phyloP scores from a whole-genome alignment of 1,284 basidiomycete genomes.

The Moesziomyces sp. region DNA sequence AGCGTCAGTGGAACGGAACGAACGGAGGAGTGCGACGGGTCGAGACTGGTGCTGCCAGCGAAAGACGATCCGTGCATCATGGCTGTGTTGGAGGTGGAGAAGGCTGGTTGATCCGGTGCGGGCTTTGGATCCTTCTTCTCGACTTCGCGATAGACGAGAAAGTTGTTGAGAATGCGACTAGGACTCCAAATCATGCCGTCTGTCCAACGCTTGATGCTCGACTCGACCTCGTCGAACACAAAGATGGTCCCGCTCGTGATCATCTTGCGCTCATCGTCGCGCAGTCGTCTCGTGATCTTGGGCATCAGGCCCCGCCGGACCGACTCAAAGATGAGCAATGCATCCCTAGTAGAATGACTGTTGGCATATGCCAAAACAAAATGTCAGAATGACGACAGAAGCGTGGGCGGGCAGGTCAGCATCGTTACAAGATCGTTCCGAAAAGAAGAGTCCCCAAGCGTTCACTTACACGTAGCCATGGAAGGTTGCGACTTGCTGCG shows the following conservation, averaged over 20 bases:
- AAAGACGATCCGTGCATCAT: constrained; percentile 16
- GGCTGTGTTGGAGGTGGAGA: constrained; percentile 22
- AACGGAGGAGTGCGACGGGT: constrained; percentile 4
- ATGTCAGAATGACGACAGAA: background rate
- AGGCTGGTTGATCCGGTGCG: constrained; percentile 26
- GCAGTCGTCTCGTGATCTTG: constrained; percentile 89
- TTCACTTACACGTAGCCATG: constrained; percentile 27
- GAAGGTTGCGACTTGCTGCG: constrained; percentile 24
- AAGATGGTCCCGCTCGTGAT: constrained; percentile 94
- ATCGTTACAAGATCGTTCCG: too few relatives aligned
- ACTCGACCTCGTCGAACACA: constrained; percentile 96
- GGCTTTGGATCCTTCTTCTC: constrained; percentile 55
- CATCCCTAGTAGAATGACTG: constrained; percentile 94
- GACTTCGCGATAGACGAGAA: constrained; percentile 73
- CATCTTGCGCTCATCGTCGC: constrained; percentile 87
- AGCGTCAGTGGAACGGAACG: constrained; percentile 37
- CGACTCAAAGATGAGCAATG: constrained; percentile 93
- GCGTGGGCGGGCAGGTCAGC: background rate
- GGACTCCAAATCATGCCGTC: constrained; percentile 95
- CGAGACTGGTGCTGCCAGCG: constrained; percentile 6
- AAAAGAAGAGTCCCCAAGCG: background rate
- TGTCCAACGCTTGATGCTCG: constrained; percentile 98
- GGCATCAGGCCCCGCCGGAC: constrained; percentile 89
- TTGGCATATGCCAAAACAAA: background rate
- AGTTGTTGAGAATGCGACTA: constrained; percentile 89